These are phyloP conservation scores for Fulvia fulva DNA, from an alignment of 2,329 filamentous ascomycete genomes.

Conservation along the genomic window DNA sequence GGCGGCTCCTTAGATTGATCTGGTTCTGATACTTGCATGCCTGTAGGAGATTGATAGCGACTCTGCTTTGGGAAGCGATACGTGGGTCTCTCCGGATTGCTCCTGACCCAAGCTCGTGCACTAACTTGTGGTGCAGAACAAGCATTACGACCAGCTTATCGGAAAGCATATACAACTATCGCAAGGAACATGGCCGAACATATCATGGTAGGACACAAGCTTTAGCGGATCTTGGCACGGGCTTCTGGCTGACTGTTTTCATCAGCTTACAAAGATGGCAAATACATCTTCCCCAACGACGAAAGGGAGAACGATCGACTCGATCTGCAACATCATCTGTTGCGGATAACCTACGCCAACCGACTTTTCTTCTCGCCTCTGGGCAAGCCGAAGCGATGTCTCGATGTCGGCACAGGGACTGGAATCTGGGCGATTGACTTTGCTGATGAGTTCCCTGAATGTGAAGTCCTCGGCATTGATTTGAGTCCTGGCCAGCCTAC, in stretches of 20 bases:
- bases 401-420: constrained; percentile 47
- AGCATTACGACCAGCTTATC: constrained; percentile 34
- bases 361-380: constrained; percentile 46
- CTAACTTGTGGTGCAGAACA: constrained; percentile 24
- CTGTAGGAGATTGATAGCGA: constrained; percentile 30
- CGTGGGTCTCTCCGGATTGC: constrained; percentile 20
- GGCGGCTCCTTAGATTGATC: background rate
- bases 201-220: constrained; percentile 37
- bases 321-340: constrained; percentile 41
- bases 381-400: constrained; percentile 38
- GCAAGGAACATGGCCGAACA: constrained; percentile 35
- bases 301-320: constrained; percentile 37
- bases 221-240: background rate
- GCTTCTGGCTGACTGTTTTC: background rate
- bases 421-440: constrained; percentile 55
- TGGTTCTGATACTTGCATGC: constrained; percentile 12
- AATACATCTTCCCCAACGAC: constrained; percentile 42
- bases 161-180: constrained; percentile 37
- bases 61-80: constrained; percentile 36
- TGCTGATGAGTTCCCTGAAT: constrained; percentile 41
- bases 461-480: constrained; percentile 45
- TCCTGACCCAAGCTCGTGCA: background rate
- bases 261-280: constrained; percentile 37
- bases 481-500: constrained; percentile 49
- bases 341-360: constrained; percentile 47